Base-by-base conservation (phyloP, 2,329 filamentous ascomycete genomes). In the Aspergillus caelatus region DNA sequence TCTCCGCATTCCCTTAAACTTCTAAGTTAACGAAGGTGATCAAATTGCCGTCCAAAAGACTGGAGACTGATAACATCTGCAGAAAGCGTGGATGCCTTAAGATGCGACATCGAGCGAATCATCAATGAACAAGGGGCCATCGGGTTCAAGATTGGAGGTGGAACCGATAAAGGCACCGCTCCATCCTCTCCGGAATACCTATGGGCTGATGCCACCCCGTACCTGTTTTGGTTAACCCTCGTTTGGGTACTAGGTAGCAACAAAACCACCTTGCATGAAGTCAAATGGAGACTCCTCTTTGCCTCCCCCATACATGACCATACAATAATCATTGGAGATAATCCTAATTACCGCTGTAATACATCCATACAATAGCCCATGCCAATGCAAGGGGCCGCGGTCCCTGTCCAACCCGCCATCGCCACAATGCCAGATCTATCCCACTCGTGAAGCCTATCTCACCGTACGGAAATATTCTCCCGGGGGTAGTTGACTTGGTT, bases 291-390 rank as follows among this genome's bases (percentile, higher is more conserved):
- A 32, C 28, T 14, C 14, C 23, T 28, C 23, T 43, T 43, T 21
- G 41, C 12, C 11, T n/a, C 21, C 41, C 50, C 34, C n/a, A 8
- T 41, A 45, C 26, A 32, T 60, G 36, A 36, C n/a, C 21, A 46
- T 43, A 55, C 58, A 60, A 60, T 55, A 60, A 53, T 43, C 1
- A 10, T 45, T 60, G 36, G 48, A 32, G 7, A 46, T 45, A 53
- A 39, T n/a, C 23, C 23, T 30, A 55, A 39, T 55, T 52, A 52
- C 48, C 19, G 28, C 48, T 8, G 28, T 30, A 52, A 55, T 39
- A 55, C 52, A 16, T 39, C 32, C 52, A 55, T 39, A 55, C 52
- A 55, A 55, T 30, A 60, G 26, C 36, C 39, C 43, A 52, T 36
- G 39, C 19, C 43, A 19, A 60, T 30, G 58, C 36, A 60, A 60